Evolutionary conservation across 495 filamentous ascomycete species (phyloP).

Genomic region (Penicillium ochrochloron): DNA sequence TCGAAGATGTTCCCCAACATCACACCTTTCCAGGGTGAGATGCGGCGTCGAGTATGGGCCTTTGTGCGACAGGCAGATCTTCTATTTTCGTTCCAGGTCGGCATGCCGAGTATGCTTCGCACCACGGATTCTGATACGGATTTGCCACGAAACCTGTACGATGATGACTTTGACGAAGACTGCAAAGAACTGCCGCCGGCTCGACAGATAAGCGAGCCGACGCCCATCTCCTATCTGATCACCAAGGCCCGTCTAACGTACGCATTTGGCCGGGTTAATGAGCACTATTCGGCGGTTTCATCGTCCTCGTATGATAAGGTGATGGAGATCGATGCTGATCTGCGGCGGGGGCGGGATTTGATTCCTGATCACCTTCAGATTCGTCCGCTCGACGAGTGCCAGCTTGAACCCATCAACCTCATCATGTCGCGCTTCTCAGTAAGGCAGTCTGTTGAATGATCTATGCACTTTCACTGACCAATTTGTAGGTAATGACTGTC

Average conservation of each 20-base stretch:
- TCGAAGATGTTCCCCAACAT: constrained; percentile 82
- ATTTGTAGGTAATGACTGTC: constrained; percentile 70
- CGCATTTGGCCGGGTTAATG: constrained; percentile 64
- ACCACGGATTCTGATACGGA: constrained; percentile 82
- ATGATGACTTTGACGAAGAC: constrained; percentile 88
- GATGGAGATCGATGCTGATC: constrained; percentile 75
- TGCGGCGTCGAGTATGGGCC: constrained; percentile 87
- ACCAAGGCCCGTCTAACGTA: constrained; percentile 70
- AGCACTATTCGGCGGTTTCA: constrained; percentile 49
- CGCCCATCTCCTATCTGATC: constrained; percentile 88
- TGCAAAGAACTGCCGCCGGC: constrained; percentile 76
- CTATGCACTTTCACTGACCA: constrained; percentile 21
- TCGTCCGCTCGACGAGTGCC: constrained; percentile 75
- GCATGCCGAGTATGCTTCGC: constrained; percentile 87
- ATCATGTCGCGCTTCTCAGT: constrained; percentile 82
- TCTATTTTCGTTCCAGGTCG: constrained; percentile 88
- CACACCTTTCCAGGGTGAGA: constrained; percentile 86
- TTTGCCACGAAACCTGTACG: constrained; percentile 86
- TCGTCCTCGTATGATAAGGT: constrained; percentile 79
- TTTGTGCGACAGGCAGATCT: constrained; percentile 81
- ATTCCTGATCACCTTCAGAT: constrained; percentile 81
- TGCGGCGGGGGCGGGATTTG: constrained; percentile 71
- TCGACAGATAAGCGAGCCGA: constrained; percentile 75
- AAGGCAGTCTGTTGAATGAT: constrained; percentile 12
- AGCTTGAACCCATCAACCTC: constrained; percentile 73